These are phyloP conservation scores for Simmondsia chinensis DNA, from an alignment of 148 eudicot genomes.

Conservation along the genomic window DNA sequence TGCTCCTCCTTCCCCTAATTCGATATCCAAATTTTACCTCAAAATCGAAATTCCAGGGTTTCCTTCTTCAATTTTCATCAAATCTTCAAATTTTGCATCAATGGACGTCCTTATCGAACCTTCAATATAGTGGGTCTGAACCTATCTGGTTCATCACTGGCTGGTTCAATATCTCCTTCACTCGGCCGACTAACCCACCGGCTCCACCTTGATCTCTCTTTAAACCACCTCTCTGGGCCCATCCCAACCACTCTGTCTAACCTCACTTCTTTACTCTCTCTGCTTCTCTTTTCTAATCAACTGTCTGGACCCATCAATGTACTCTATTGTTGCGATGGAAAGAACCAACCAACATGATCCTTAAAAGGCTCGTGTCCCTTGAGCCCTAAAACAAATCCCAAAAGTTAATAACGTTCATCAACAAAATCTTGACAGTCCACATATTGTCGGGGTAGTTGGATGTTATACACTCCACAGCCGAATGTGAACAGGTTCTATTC, in stretches of 20 bases:
- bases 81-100: background rate
- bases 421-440: too few species aligned
- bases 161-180: slow-evolving; percentile 62
- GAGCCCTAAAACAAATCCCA: too few species aligned
- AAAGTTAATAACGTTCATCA: too few species aligned
- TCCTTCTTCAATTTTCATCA: background rate
- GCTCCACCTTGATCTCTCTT: slow-evolving; percentile 78
- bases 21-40: too few species aligned
- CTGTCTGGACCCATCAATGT: slow-evolving; percentile 63
- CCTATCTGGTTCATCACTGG: slow-evolving; percentile 50
- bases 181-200: slow-evolving; percentile 44
- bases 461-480: too few species aligned
- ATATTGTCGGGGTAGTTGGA: too few species aligned
- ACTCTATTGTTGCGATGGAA: too few species aligned
- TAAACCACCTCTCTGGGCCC: slow-evolving; percentile 61
- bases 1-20: too few species aligned
- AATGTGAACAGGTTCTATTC: too few species aligned
- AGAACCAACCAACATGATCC: too few species aligned
- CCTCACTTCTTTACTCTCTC: slow-evolving; percentile 49
- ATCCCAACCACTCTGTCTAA: slow-evolving; percentile 84
- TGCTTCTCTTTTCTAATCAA: slow-evolving; percentile 68
- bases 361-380: too few species aligned
- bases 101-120: too few species aligned
- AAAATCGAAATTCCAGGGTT: slow-evolving; percentile 13
- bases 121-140: slow-evolving; percentile 33